phyloP scores from a whole-genome alignment of 176 grass and related monocot genomes.

The Zoysia pacifica region DNA sequence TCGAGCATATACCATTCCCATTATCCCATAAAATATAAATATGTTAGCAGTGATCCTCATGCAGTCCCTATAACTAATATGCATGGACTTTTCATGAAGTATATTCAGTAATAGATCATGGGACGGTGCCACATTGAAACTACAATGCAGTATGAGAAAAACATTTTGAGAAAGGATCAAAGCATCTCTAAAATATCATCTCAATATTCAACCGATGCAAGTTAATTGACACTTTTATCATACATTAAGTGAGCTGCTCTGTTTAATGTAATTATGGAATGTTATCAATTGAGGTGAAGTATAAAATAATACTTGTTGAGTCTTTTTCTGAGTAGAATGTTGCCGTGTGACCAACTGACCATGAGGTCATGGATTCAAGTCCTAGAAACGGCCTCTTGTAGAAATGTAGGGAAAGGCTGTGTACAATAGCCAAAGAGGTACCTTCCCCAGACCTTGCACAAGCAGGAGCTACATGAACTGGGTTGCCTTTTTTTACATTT shows the following conservation, averaged over 20 bases:
- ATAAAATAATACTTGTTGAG: background rate
- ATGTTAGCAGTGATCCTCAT: background rate
- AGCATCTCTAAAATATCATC: slow-evolving; percentile 6
- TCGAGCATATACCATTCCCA: background rate
- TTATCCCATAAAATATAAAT: background rate
- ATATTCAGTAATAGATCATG: background rate
- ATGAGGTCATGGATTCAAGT: no score
- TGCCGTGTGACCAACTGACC: no score
- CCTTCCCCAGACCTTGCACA: no score
- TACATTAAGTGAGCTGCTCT: background rate
- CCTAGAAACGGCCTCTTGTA: no score
- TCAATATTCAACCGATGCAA: background rate
- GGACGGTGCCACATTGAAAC: background rate
- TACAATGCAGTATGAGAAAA: background rate
- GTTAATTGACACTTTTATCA: slow-evolving; percentile 6
- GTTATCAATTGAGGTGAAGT: slow-evolving; percentile 18
- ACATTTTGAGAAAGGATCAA: background rate
- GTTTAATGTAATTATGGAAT: slow-evolving; percentile 8
- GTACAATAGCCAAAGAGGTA: no score
- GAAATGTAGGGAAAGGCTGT: no score
- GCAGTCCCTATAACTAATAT: background rate
- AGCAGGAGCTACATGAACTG: no score
- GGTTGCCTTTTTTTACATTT: no score
- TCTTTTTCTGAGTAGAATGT: no score
- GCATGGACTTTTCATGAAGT: background rate